A percentile compares a stretch with the other conserved stretches of the same genome.
Evolutionary conservation across 305 asterid genomes (phyloP).

Genomic region (Ilex paraguariensis): DNA sequence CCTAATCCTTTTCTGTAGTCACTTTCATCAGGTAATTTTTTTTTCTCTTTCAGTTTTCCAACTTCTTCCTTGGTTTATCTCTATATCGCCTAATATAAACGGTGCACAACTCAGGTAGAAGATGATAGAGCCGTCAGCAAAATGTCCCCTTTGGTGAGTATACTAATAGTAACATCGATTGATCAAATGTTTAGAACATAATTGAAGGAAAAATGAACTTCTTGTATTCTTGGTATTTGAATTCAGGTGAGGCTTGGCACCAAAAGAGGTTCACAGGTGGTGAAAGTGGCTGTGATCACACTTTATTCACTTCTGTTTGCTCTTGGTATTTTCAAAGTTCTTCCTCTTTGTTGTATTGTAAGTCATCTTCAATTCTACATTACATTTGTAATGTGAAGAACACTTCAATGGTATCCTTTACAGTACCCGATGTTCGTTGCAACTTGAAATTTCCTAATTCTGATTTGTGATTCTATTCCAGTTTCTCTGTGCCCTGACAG

Average conservation of each 20-base stretch:
- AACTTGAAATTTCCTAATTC: not conserved
- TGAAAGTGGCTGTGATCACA: constrained; percentile 42
- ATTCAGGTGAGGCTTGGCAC: constrained; percentile 82
- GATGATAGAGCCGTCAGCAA: constrained; percentile 87
- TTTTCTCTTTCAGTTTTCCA: constrained; percentile 3
- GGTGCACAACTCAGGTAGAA: constrained; percentile 44
- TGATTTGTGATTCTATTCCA: constrained; percentile 20
- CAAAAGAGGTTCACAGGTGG: constrained; percentile 54
- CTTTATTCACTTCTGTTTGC: constrained; percentile 52
- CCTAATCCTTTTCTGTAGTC: constrained; percentile 87
- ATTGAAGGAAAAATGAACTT: constrained; percentile 1
- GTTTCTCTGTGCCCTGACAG: constrained; percentile 62
- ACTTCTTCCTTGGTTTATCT: not conserved
- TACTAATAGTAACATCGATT: constrained; percentile 1
- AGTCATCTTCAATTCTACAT: constrained; percentile 14
- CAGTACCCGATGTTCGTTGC: too few species aligned
- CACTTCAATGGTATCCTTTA: too few species aligned
- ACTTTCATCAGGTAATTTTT: constrained; percentile 75
- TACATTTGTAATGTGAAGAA: too few species aligned
- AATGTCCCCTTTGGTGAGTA: constrained; percentile 81
- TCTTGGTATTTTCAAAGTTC: constrained; percentile 58
- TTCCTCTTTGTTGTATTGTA: constrained; percentile 69
- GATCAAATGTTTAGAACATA: constrained; percentile 1
- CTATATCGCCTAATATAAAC: constrained; percentile 13
- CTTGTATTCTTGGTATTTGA: constrained; percentile 6